These are phyloP conservation scores for Candida germanica DNA, from an alignment of 805 yeast species.

Conservation along the genomic window DNA sequence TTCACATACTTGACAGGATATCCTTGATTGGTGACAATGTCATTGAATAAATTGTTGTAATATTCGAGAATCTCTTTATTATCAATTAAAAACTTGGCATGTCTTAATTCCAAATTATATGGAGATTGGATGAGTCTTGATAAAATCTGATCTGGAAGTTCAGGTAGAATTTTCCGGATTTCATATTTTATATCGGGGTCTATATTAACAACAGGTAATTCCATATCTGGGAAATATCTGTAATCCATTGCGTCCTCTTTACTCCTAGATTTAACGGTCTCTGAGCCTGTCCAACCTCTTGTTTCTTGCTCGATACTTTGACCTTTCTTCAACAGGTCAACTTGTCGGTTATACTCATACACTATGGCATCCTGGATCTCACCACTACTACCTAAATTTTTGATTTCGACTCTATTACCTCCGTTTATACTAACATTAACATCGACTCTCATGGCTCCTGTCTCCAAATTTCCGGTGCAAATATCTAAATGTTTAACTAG, in stretches of 20 bases:
- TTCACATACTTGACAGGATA: slow-evolving; percentile 43
- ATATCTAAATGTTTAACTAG: slow-evolving; percentile 65
- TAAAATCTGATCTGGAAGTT: slow-evolving; percentile 59
- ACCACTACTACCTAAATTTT: slow-evolving; percentile 80
- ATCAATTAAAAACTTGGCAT: slow-evolving; percentile 67
- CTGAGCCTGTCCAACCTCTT: slow-evolving; percentile 85
- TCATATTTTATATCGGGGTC: slow-evolving; percentile 40
- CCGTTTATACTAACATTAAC: slow-evolving; percentile 82
- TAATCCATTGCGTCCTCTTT: slow-evolving; percentile 86
- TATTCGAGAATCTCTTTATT: slow-evolving; percentile 49
- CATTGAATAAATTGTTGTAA: slow-evolving; percentile 44
- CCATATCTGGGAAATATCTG: slow-evolving; percentile 93
- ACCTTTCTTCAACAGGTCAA: slow-evolving; percentile 35
- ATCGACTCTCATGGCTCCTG: slow-evolving; percentile 94
- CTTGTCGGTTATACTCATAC: slow-evolving; percentile 73
- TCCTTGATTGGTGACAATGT: slow-evolving; percentile 16
- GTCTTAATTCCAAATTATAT: slow-evolving; percentile 60
- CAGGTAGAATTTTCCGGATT: slow-evolving; percentile 47
- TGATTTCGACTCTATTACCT: slow-evolving; percentile 78
- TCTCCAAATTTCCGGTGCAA: slow-evolving; percentile 87
- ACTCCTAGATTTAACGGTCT: slow-evolving; percentile 63
- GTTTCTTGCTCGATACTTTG: slow-evolving; percentile 54
- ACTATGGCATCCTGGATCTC: slow-evolving; percentile 75
- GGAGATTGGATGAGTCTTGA: slow-evolving; percentile 45
- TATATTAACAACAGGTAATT: slow-evolving; percentile 60